Conservation (phyloP, 139 green algal genomes). For the Auxenochlorella pyrenoidosa region DNA sequence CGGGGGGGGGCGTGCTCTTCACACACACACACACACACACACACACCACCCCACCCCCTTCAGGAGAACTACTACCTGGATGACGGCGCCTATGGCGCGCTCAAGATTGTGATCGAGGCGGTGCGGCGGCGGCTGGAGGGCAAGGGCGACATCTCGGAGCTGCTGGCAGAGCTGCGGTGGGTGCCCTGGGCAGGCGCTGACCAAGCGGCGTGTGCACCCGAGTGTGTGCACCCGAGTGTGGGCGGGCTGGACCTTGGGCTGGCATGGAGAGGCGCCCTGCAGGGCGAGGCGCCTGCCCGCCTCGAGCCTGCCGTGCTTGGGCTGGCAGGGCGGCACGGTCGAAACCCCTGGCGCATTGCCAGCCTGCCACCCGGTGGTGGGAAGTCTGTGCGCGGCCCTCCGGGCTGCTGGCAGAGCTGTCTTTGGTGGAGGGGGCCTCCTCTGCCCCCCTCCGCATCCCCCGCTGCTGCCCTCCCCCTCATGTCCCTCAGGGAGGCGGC, state of each 20-base stretch:
- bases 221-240: not conserved
- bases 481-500: no score
- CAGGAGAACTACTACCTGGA: slow-evolving; percentile 95
- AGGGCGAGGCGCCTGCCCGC: no score
- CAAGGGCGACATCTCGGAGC: slow-evolving; percentile 62
- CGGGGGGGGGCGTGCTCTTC: no score
- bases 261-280: no score
- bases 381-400: no score
- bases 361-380: no score
- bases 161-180: slow-evolving; percentile 77
- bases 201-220: not conserved
- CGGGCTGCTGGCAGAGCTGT: not conserved
- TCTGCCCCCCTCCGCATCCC: not conserved
- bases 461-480: not conserved
- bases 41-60: no score
- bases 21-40: no score
- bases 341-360: no score
- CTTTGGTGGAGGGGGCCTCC: not conserved
- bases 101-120: slow-evolving; percentile 92
- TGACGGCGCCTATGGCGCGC: slow-evolving; percentile 91
- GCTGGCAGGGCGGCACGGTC: no score
- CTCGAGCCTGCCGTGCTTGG: no score
- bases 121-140: slow-evolving; percentile 68
- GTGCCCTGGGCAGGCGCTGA: not conserved
- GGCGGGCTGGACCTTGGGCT: no score